These are phyloP conservation scores for Camellia granthamiana DNA, from an alignment of 148 eudicot genomes.

Conservation along the genomic window DNA sequence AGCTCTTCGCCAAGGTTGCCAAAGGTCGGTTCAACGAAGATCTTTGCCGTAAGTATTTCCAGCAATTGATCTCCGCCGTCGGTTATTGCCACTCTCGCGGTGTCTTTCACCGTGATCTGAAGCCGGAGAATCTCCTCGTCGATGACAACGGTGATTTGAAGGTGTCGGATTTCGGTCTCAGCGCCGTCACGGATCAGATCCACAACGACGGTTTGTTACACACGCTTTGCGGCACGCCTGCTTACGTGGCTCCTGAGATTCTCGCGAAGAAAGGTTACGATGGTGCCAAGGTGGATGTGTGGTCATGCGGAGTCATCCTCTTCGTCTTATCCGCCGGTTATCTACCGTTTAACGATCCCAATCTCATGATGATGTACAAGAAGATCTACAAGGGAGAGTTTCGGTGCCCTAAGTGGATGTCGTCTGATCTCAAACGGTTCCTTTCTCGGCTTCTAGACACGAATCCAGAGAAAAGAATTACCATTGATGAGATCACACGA, in stretches of 20 bases:
- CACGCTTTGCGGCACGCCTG: constrained; percentile 92
- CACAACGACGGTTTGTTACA: constrained; percentile 55
- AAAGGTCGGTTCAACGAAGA: constrained; percentile 68
- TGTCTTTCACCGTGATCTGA: constrained; percentile 70
- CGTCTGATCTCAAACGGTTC: constrained; percentile 50
- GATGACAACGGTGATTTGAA: constrained; percentile 64
- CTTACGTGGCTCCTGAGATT: constrained; percentile 85
- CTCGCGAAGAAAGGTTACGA: constrained; percentile 66
- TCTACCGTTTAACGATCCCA: constrained; percentile 72
- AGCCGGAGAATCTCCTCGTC: constrained; percentile 67
- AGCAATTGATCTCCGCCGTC: constrained; percentile 66
- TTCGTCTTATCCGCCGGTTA: constrained; percentile 66
- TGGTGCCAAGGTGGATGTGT: constrained; percentile 65
- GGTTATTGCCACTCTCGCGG: constrained; percentile 69
- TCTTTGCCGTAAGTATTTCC: constrained; percentile 55
- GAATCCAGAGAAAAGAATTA: constrained; percentile 51
- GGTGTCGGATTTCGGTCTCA: constrained; percentile 74
- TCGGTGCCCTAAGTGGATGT: constrained; percentile 68
- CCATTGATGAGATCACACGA: constrained; percentile 48
- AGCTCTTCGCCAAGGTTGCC: constrained; percentile 63
- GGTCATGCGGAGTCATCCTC: constrained; percentile 80
- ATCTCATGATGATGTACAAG: constrained; percentile 65
- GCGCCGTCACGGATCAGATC: constrained; percentile 46
- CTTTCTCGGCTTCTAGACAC: constrained; percentile 55
- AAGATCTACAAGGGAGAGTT: constrained; percentile 75